Conservation (phyloP, 805 yeast genomes). For the Starmera caribaea region DNA sequence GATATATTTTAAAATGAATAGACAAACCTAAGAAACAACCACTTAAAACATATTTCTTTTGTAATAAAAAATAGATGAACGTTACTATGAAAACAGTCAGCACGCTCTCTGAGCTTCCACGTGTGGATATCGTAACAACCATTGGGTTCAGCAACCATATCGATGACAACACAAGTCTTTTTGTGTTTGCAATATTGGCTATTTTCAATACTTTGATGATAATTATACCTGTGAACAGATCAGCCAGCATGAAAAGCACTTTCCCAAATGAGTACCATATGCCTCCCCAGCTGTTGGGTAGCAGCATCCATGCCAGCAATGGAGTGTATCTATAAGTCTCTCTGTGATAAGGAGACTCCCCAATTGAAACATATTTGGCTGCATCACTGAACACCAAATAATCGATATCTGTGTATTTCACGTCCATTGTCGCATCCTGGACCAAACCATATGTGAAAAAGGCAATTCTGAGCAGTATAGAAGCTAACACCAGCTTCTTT, state of each 20-base stretch:
- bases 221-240: slow-evolving; percentile 69
- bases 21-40: slow-evolving; percentile 36
- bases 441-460: slow-evolving; percentile 74
- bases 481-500: slow-evolving; percentile 6
- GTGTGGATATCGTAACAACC: slow-evolving; percentile 85
- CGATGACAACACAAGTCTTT: slow-evolving; percentile 35
- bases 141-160: slow-evolving; percentile 91
- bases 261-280: slow-evolving; percentile 70
- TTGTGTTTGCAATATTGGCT: slow-evolving; percentile 16
- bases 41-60: slow-evolving; percentile 20
- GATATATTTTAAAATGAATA: slow-evolving; percentile 87
- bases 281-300: slow-evolving; percentile 1
- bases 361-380: slow-evolving; percentile 49
- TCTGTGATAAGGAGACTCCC: slow-evolving; percentile 64
- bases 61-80: slow-evolving; percentile 38
- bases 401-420: slow-evolving; percentile 90
- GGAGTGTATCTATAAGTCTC: slow-evolving; percentile 95
- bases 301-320: slow-evolving; percentile 68
- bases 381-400: slow-evolving; percentile 94
- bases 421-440: slow-evolving; percentile 73
- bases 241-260: slow-evolving; percentile 64
- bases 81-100: slow-evolving; percentile 68
- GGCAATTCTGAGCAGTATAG: slow-evolving; percentile 37
- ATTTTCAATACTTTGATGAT: slow-evolving; percentile 32
- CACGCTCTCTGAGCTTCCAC: slow-evolving; percentile 91